A percentile compares a stretch with the other conserved stretches of the same genome.
Evolutionary conservation across 2,329 filamentous ascomycete genomes (phyloP).

Genomic region (Ramichloridium luteum): DNA sequence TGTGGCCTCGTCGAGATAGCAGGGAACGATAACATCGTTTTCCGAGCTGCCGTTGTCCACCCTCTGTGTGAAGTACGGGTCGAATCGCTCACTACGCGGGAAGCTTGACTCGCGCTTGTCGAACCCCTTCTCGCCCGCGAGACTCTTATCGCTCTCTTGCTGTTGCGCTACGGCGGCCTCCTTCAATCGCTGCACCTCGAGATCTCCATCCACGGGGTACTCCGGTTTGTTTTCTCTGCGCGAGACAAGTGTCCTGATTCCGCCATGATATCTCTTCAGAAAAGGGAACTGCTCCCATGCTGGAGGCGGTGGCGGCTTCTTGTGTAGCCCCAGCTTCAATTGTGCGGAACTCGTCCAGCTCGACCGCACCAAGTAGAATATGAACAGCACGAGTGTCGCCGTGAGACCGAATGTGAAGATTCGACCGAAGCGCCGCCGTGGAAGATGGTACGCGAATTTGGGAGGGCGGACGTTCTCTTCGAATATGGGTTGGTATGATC

Average conservation of each 20-base stretch:
- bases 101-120: constrained; percentile 20
- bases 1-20: constrained; percentile 61
- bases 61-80: constrained; percentile 56
- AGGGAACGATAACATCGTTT: constrained; percentile 54
- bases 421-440: constrained; percentile 53
- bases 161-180: constrained; percentile 24
- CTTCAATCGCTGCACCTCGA: constrained; percentile 35
- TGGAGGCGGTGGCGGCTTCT: constrained; percentile 51
- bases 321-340: constrained; percentile 38
- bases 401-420: constrained; percentile 66
- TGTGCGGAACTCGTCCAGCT: constrained; percentile 35
- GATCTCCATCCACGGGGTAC: constrained; percentile 59
- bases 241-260: constrained; percentile 59
- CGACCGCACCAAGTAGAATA: constrained; percentile 54
- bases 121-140: constrained; percentile 23
- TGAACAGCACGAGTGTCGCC: constrained; percentile 59
- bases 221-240: constrained; percentile 60
- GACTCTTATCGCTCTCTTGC: constrained; percentile 26
- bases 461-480: constrained; percentile 15
- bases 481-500: constrained; percentile 21
- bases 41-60: constrained; percentile 31
- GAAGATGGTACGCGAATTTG: constrained; percentile 24
- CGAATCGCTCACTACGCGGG: constrained; percentile 35
- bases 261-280: constrained; percentile 79
- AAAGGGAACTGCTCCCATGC: constrained; percentile 83